phyloP scores from a whole-genome alignment of 2,329 filamentous ascomycete species.

The Amesomyces nigricolor region DNA sequence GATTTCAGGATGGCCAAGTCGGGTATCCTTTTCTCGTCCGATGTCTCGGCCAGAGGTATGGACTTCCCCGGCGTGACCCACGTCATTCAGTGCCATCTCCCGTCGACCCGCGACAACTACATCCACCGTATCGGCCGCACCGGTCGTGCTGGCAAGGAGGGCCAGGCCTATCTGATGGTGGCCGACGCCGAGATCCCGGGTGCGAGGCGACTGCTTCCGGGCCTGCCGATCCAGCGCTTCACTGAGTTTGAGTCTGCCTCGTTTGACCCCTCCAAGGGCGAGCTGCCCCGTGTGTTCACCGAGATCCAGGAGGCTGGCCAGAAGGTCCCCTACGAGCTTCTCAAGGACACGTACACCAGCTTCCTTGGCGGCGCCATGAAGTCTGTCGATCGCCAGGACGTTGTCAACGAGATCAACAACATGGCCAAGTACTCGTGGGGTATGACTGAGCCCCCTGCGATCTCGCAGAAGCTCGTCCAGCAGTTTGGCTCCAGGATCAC shows the following conservation, averaged over 20 bases:
- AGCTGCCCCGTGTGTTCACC: constrained; percentile 41
- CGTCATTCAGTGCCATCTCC: constrained; percentile 66
- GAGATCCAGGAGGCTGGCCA: constrained; percentile 40
- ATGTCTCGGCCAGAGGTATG: constrained; percentile 77
- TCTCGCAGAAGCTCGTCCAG: constrained; percentile 26
- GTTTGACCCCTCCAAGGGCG: constrained; percentile 47
- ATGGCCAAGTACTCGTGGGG: constrained; percentile 49
- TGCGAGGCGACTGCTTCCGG: constrained; percentile 47
- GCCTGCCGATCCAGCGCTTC: constrained; percentile 56
- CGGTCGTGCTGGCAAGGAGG: constrained; percentile 66
- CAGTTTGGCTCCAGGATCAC: constrained; percentile 29
- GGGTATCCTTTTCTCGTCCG: constrained; percentile 68
- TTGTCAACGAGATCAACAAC: constrained; percentile 49
- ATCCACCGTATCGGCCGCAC: constrained; percentile 75
- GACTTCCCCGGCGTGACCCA: constrained; percentile 78
- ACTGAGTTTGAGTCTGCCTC: constrained; percentile 45
- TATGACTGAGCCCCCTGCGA: constrained; percentile 42
- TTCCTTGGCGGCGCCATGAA: constrained; percentile 47
- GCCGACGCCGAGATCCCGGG: constrained; percentile 46
- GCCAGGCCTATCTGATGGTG: constrained; percentile 64
- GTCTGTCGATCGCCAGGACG: constrained; percentile 33
- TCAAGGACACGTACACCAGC: constrained; percentile 49
- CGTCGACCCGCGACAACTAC: constrained; percentile 62
- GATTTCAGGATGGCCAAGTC: constrained; percentile 59
- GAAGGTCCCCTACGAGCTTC: constrained; percentile 36